These are phyloP conservation scores for Guyanaporus albipodus DNA, from an alignment of 768 basidiomycete genomes.

Conservation along the genomic window DNA sequence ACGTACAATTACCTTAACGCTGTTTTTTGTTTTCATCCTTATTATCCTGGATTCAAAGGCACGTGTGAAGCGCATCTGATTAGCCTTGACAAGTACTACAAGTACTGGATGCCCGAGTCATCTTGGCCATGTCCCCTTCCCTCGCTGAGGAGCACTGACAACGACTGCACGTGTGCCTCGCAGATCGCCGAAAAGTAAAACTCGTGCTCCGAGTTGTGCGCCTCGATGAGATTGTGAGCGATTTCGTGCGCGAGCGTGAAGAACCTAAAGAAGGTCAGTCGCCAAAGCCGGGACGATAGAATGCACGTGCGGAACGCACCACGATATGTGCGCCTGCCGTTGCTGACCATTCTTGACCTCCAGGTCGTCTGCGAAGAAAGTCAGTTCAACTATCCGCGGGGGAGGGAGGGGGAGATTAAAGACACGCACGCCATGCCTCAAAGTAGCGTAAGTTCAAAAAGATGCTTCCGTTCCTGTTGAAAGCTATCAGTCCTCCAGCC, in stretches of 20 bases:
- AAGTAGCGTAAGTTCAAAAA: conserved; percentile 88
- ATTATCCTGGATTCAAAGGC: no score
- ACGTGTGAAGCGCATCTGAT: no score
- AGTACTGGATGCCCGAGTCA: no score
- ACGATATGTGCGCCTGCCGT: conserved; percentile 72
- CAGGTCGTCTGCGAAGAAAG: conserved; percentile 52
- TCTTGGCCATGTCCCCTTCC: no score
- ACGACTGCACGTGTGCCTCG: conserved; percentile 60
- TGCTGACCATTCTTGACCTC: conserved; percentile 53
- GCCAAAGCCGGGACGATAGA: not conserved
- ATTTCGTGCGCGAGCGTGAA: conserved; percentile 92
- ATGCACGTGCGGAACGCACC: conserved; percentile 49
- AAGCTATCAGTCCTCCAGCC: conserved; percentile 81
- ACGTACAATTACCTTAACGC: no score
- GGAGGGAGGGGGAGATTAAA: not conserved
- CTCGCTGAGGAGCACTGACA: no score
- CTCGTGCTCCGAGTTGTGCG: conserved; percentile 89
- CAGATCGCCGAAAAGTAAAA: conserved; percentile 93
- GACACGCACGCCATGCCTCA: conserved; percentile 78
- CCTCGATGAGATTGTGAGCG: conserved; percentile 83
- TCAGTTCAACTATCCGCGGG: not conserved
- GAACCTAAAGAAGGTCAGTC: conserved; percentile 46
- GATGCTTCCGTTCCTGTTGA: conserved; percentile 85
- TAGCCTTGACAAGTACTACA: no score
- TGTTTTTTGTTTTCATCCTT: no score